Evolutionary conservation across 495 filamentous ascomycete genomes (phyloP).

Genomic region (Penicillium arizonense): DNA sequence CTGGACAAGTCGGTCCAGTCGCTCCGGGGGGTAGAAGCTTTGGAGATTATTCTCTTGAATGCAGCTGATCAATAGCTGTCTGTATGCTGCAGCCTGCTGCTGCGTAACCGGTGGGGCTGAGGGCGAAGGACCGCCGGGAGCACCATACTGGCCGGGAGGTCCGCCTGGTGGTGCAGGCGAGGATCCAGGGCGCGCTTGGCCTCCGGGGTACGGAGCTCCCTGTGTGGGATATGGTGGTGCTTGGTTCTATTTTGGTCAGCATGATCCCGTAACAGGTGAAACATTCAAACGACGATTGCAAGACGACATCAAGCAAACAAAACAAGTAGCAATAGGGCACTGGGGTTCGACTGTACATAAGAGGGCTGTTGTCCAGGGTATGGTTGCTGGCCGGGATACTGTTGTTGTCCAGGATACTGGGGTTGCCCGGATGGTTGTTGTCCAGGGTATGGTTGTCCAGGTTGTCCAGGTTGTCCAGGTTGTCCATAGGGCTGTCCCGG

Average conservation of each 20-base stretch:
- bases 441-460: constrained; percentile 34
- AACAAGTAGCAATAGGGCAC: background rate
- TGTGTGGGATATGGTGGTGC: constrained; percentile 30
- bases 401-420: constrained; percentile 16
- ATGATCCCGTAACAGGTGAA: background rate
- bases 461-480: constrained; percentile 17
- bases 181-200: constrained; percentile 27
- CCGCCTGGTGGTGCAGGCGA: constrained; percentile 23
- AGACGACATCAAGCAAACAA: constrained; percentile 8
- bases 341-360: constrained; percentile 30
- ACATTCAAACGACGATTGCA: background rate
- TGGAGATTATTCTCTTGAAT: constrained; percentile 60
- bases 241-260: constrained; percentile 24
- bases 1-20: constrained; percentile 37
- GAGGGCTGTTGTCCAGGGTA: constrained; percentile 30
- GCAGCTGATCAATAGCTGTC: constrained; percentile 48
- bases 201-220: constrained; percentile 32
- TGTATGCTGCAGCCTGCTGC: constrained; percentile 51
- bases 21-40: constrained; percentile 52
- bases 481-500: constrained; percentile 35
- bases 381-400: constrained; percentile 14
- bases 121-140: constrained; percentile 26
- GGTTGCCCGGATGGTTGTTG: constrained; percentile 14
- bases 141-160: constrained; percentile 9
- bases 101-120: constrained; percentile 38